Evolutionary conservation across 208 protist species (phyloP), one percentile per base, ranked within the genome.

Genomic region (Leishmania mexicana): DNA sequence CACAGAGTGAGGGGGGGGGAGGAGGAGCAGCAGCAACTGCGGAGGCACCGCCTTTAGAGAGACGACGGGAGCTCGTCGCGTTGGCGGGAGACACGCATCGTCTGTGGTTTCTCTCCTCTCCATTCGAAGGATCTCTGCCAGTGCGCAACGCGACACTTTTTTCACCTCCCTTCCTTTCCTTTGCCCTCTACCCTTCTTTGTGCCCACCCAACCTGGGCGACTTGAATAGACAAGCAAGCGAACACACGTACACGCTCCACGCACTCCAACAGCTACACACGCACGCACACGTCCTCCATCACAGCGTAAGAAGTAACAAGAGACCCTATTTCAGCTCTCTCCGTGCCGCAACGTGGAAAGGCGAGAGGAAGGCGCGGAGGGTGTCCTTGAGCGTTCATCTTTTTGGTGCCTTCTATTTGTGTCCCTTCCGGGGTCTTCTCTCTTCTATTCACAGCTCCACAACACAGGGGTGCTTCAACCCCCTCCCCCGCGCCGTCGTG

Each of bases 301-400:
- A 47, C 54, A 67, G 72, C 62, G 67, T 79, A 85, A 79, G 76
- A 68, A 28, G 81, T 53, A 28, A 79, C 3, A 35, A 11, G 24
- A 10, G 3, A 76, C 40, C 76, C 74, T n/a, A 57, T 53, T 68
- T 64, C 13, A 77, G 40, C 19, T 76, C 60, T 64, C 7, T 38
- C 28, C 24, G 49, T 84, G 47, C 28, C 38, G 11, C 28, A 72
- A 13, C 1, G 40, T 72, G 40, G n/a, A 45, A 78, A 53, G 40
- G 65, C 24, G 21, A 75, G 31, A 21, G 51, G 45, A 49, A 81
- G 42, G 77, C 24, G 40, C 5, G 40, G 67, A 6, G 67, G 7
- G 40, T 5, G 40, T 72, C 19, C 19, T n/a, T 11, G 67, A 49
- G 67, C 17, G 15, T 72, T 19, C 40, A 45, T 38, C 3, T 28